Base-by-base conservation (phyloP, 805 yeast genomes). In the Myxozyma nipponensis region DNA sequence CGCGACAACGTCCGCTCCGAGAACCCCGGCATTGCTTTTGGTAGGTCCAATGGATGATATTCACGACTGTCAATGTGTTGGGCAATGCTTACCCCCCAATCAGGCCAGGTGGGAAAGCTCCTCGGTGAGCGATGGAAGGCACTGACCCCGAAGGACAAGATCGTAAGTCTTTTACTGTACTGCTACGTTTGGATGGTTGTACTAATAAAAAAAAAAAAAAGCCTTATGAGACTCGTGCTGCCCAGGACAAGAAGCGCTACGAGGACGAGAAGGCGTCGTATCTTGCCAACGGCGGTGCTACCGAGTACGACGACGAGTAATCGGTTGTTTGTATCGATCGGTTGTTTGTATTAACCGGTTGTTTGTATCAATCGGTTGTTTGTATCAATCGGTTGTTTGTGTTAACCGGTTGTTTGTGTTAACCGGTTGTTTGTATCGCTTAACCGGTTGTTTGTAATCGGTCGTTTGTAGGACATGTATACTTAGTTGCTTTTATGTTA, bases 41-140 rank as follows among this genome's bases (percentile, higher is more conserved):
- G 63, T 95, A 62, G 2, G 55, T 44, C 17, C 15, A 35, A 13
- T 3, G 9, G 19, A 35, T 21, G n/a, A n/a, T n/a, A n/a, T n/a
- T n/a, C n/a, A n/a, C n/a, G n/a, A n/a, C n/a, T n/a, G n/a, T n/a
- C n/a, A n/a, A 28, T 13, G 39, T 10, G 22, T 36, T 5, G 17
- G 17, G 42, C 22, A 15, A 5, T 24, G 24, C 46, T 21, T 22
- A 39, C 47, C 17, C 30, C n/a, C 18, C 26, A n/a, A 40, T 4
- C 30, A 57, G 61, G 75, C 50, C 95, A 89, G 75, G 91, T 93
- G 60, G 98, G 98, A 69, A 88, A 84, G 73, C 71, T 88, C 56
- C 81, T 93, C 66, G 98, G 98, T 71, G 96, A 89, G 72, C 85
- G 79, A 73, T 93, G 98, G 98, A 89, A 88, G 81, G 87, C 90